Percentiles rank a stretch among this genome's conserved stretches.
These are phyloP conservation scores for Phlebopus sp. DNA, from an alignment of 1,284 basidiomycete genomes.

Conservation along the genomic window DNA sequence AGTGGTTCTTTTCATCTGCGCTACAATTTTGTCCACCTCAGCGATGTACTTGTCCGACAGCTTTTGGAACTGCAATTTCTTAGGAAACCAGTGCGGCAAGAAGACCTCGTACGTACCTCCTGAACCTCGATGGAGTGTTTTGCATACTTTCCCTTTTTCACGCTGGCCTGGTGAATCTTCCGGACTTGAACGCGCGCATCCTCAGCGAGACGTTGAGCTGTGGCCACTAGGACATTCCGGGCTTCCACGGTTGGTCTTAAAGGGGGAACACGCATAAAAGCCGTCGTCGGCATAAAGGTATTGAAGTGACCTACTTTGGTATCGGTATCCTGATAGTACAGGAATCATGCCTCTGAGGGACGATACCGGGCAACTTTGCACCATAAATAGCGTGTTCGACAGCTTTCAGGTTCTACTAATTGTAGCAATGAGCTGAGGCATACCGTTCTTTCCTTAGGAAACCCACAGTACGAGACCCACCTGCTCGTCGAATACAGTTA, in stretches of 20 bases:
- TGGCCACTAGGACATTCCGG: constrained; percentile 50
- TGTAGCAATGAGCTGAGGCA: constrained; percentile 6
- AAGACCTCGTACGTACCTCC: constrained; percentile 43
- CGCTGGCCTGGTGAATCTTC: constrained; percentile 57
- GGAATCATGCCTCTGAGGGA: constrained; percentile 65
- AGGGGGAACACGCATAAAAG: background rate
- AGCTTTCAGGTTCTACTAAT: constrained; percentile 64
- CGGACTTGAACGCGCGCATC: constrained; percentile 73
- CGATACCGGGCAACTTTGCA: constrained; percentile 65
- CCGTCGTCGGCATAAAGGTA: background rate
- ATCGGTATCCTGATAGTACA: constrained; percentile 75
- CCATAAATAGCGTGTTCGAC: constrained; percentile 71
- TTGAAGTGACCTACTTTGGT: constrained; percentile 54
- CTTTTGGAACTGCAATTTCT: constrained; percentile 60
- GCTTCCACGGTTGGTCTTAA: constrained; percentile 73
- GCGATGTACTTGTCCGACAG: constrained; percentile 56
- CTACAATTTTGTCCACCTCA: constrained; percentile 65
- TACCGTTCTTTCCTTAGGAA: constrained; percentile 7
- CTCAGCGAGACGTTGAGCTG: constrained; percentile 59
- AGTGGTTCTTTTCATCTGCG: constrained; percentile 59
- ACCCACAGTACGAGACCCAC: constrained; percentile 47
- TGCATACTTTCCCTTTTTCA: constrained; percentile 66
- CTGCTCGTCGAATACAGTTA: constrained; percentile 73
- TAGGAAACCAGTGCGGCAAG: background rate
- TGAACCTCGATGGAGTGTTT: constrained; percentile 66